Conservation (phyloP, 2,329 filamentous ascomycete genomes). For the Penicillium sclerotigenum region DNA sequence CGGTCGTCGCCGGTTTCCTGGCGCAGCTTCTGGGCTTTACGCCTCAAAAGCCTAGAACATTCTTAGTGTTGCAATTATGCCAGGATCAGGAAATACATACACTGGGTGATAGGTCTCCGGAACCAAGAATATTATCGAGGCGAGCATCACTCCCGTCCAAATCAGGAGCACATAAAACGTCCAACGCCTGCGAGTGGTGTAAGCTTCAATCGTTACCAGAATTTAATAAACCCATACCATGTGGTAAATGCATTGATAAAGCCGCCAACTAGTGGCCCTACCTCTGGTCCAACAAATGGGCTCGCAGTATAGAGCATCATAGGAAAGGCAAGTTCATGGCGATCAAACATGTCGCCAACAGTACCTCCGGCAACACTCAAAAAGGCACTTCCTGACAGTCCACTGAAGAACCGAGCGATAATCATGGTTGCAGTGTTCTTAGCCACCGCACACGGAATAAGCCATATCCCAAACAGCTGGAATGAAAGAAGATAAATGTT, state of each 20-base stretch:
- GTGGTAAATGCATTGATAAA: slow-evolving; percentile 74
- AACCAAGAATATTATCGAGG: slow-evolving; percentile 66
- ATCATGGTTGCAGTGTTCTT: slow-evolving; percentile 77
- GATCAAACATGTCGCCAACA: slow-evolving; percentile 73
- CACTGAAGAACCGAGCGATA: slow-evolving; percentile 68
- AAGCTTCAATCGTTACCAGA: background rate
- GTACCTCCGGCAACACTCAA: slow-evolving; percentile 75
- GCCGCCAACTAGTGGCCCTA: slow-evolving; percentile 62
- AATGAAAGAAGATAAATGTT: slow-evolving; percentile 78
- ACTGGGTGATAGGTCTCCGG: slow-evolving; percentile 79
- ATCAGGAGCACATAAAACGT: slow-evolving; percentile 82
- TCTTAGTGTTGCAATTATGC: slow-evolving; percentile 43
- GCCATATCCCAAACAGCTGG: slow-evolving; percentile 70
- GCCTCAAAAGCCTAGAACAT: slow-evolving; percentile 55
- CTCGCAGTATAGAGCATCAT: slow-evolving; percentile 76
- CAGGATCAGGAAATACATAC: slow-evolving; percentile 22
- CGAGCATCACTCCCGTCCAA: slow-evolving; percentile 66
- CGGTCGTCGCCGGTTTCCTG: slow-evolving; percentile 72
- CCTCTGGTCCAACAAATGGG: slow-evolving; percentile 57
- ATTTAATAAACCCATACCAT: slow-evolving; percentile 48
- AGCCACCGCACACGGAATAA: slow-evolving; percentile 79
- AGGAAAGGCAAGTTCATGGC: slow-evolving; percentile 67
- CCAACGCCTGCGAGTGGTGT: slow-evolving; percentile 57
- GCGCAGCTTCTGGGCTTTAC: slow-evolving; percentile 68
- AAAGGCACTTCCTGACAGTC: slow-evolving; percentile 51